These are phyloP conservation scores for Macrophomina pseudophaseolina DNA, from an alignment of 2,329 filamentous ascomycete genomes.

Conservation along the genomic window DNA sequence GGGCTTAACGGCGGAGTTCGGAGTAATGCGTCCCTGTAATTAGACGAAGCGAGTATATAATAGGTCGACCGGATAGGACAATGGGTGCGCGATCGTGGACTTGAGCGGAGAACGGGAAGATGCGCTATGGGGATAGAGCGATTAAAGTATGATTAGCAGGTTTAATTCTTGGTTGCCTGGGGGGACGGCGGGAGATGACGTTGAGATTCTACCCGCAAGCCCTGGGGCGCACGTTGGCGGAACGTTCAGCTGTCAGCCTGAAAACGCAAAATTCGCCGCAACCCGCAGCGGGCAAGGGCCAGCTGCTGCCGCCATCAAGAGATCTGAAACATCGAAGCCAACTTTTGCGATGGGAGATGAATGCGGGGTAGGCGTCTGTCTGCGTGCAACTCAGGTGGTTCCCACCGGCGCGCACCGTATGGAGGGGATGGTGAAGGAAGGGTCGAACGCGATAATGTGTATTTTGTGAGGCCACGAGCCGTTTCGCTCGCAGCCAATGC, in stretches of 20 bases:
- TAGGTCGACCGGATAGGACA: neutral
- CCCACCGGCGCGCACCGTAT: neutral
- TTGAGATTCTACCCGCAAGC: neutral
- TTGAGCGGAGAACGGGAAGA: neutral
- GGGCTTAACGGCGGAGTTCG: neutral
- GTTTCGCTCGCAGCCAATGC: neutral
- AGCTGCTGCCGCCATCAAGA: constrained; percentile 18
- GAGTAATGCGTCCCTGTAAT: neutral
- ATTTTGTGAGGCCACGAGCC: neutral
- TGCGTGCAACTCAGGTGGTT: constrained; percentile 1
- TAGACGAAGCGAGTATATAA: neutral
- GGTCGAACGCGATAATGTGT: neutral
- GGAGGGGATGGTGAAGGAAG: neutral
- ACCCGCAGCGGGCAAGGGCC: constrained; percentile 4
- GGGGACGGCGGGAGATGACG: constrained; percentile 12
- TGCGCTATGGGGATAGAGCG: neutral
- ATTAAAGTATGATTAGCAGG: neutral
- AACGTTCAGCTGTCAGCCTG: constrained; percentile 2
- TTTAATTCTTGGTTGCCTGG: neutral
- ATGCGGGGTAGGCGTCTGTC: constrained; percentile 10
- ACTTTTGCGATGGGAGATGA: neutral
- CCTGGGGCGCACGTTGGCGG: neutral
- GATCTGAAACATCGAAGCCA: constrained; percentile 11
- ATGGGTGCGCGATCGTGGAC: neutral
- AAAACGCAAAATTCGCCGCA: neutral